These are phyloP conservation scores for Petrea volubilis DNA, from an alignment of 257 asterid genomes.

Conservation along the genomic window DNA sequence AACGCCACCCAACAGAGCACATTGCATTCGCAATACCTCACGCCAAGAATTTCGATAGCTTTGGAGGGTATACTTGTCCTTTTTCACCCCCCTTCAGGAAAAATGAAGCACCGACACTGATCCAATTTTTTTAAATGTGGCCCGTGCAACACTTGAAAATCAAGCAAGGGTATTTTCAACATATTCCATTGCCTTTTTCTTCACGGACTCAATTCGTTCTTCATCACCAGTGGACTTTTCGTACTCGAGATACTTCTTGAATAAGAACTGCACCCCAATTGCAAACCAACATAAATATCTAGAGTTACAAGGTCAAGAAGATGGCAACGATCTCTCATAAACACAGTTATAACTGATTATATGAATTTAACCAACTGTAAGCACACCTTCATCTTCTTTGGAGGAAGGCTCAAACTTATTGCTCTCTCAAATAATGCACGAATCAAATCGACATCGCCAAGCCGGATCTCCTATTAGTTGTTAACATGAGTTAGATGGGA, in stretches of 20 bases:
- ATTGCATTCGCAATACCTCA: neutral
- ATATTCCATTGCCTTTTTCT: conserved; percentile 79
- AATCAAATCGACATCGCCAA: too few species aligned
- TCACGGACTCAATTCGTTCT: conserved; percentile 63
- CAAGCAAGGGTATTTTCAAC: conserved; percentile 59
- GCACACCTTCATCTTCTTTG: conserved; percentile 87
- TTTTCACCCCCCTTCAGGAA: neutral
- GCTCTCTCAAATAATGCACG: too few species aligned
- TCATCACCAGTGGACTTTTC: conserved; percentile 73
- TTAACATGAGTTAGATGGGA: conserved; percentile 17
- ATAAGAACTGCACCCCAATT: conserved; percentile 67
- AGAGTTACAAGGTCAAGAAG: neutral
- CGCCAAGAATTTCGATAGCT: neutral
- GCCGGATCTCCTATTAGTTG: too few species aligned
- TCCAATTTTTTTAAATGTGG: too few species aligned
- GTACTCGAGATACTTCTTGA: conserved; percentile 79
- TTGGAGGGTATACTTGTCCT: neutral
- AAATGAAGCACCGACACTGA: too few species aligned
- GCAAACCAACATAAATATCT: neutral
- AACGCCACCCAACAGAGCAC: too few species aligned
- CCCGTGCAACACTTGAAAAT: neutral
- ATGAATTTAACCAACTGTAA: neutral
- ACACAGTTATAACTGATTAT: neutral
- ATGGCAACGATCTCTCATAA: neutral
- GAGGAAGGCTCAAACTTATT: too few species aligned